Evolutionary conservation across 164 flowering plant species (phyloP), one percentile per base, ranked within the genome.

Genomic region (Vitis cinerea): DNA sequence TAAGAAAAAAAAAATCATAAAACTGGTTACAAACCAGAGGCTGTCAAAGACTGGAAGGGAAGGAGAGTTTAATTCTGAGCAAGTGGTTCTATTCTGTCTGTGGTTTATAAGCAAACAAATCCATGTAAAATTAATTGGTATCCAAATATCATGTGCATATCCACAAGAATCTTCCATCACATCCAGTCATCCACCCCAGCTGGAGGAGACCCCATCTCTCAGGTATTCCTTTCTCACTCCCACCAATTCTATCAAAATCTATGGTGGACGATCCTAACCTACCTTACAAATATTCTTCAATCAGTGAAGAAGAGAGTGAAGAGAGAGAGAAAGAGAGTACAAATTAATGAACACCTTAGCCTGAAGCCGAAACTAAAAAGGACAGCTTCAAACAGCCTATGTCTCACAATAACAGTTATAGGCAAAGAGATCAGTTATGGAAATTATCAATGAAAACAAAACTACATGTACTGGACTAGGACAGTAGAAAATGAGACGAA

Each of bases 111-210:
- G 53, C 23, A 58, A 54, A 47, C 62, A 68, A 63, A 69, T 59
- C 55, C 58, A 58, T 68, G 63, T 30, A 63, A 30, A 29, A 47
- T 62, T 52, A 68, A 30, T 49, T 27, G 49, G 29, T 7, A 30
- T 51, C 16, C 73, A 37, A 16, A 64, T 13, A 69, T 37, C 44
- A 37, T 50, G 60, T 50, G 49, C 59, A 72, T 69, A 67, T 72
- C 74, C 63, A 65, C 65, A 77, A 75, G 78, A 82, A 79, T 79
- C 82, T 77, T 72, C 74, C 69, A 65, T 75, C 79, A 77, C 73
- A 77, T 72, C 76, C 59, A 50, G 56, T 61, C 57, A 30, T n/a
- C 31, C 52, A 78, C 19, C 63, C 55, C 29, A 71, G 72, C 72
- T 64, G 70, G 62, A 67, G n/a, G 12, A 70, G 72, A 71, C 77